Evolutionary conservation across 345 rosid species (phyloP), one percentile per base, ranked within the genome.

Genomic region (Carallia pectinifolia): DNA sequence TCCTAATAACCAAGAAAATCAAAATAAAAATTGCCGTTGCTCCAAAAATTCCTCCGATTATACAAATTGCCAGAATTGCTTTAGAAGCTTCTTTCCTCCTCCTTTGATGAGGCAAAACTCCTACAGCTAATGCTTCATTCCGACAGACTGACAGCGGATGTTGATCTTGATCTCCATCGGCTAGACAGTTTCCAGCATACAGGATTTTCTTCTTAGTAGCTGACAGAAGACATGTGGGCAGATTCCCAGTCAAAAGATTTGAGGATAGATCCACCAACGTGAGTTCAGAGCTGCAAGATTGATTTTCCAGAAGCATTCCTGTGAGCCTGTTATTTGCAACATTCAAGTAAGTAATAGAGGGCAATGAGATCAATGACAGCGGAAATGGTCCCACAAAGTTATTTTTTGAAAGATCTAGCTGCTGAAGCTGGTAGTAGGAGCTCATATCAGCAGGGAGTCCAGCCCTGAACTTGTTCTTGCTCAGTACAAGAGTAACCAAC

Each of bases 81-180:
- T 80, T 84, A 16, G 85, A 74, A 52, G 66, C 56, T 65, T 65
- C 77, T 44, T 72, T 74, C 65, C 29, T 63, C 71, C 79, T 79
- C 79, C 81, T 86, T 70, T 44, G 68, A 75, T 71, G 82, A 18
- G 92, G 91, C 65, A 95, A 27, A 69, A 89, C 76, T 66, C 97
- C 99, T 39, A 92, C 97, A 52, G 99, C 97, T 53, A 95, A 82
- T 70, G 99, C 97, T 80, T 90, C 91, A 66, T 90, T 95, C 34
- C 76, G 84, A 79, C 99, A 92, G 27, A 88, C 82, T 58, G 90
- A 77, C 65, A 86, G 64, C 8, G 91, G 92, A 72, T 87, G 85
- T 30, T 95, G 99, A 69, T 75, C 72, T 81, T 76, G 80, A 68
- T 78, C 80, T 39, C 61, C 65, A 23, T 78, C 69, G 60, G 74